phyloP scores from a whole-genome alignment of 768 basidiomycete genomes.

The Auricularia auricula-judae region DNA sequence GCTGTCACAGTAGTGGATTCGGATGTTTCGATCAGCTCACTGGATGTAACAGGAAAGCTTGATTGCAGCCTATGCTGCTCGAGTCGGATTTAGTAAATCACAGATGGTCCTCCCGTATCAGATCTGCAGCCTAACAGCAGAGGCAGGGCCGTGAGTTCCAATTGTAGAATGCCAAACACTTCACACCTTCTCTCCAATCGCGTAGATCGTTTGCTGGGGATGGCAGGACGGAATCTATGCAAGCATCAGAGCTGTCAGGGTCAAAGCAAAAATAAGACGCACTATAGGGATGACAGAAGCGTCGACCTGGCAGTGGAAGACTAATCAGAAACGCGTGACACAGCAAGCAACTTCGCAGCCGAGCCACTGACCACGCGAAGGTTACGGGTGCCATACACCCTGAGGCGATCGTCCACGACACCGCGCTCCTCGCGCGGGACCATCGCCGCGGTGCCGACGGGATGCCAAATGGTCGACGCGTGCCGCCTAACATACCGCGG shows the following conservation, averaged over 20 bases:
- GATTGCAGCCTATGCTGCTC: too few relatives aligned
- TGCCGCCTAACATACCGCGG: background rate
- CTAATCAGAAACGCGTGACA: background rate
- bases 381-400: conserved; percentile 12
- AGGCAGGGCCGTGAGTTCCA: too few relatives aligned
- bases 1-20: too few relatives aligned
- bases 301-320: background rate
- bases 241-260: background rate
- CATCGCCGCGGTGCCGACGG: conserved; percentile 7
- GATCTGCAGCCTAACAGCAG: too few relatives aligned
- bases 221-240: background rate
- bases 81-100: too few relatives aligned
- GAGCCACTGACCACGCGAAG: conserved; percentile 9
- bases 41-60: too few relatives aligned
- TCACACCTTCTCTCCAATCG: background rate
- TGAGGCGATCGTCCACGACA: conserved; percentile 11
- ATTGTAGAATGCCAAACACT: too few relatives aligned
- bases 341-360: background rate
- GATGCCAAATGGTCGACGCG: background rate
- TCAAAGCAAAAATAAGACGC: background rate
- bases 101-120: too few relatives aligned
- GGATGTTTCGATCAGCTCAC: too few relatives aligned
- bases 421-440: conserved; percentile 6
- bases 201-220: background rate
- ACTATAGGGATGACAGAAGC: background rate